Conservation (phyloP, 139 green algal genomes). For the Coccomyxa sp. region DNA sequence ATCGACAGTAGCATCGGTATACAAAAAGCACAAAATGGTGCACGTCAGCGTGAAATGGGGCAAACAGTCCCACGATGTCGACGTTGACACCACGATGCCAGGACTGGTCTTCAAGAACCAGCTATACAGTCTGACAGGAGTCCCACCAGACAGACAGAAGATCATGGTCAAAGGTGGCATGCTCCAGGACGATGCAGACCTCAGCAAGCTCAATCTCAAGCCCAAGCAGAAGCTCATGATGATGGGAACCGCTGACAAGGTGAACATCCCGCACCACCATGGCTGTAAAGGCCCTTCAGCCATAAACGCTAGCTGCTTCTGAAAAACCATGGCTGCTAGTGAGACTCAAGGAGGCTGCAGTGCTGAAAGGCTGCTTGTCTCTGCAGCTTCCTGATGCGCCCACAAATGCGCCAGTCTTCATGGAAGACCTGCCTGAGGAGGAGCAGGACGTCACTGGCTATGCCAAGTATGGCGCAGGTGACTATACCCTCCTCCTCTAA, state of each 20-base stretch:
- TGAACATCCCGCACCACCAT: too few relatives aligned
- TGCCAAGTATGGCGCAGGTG: slow-evolving; percentile 60
- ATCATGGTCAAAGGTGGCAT: slow-evolving; percentile 95
- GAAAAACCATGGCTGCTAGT: too few relatives aligned
- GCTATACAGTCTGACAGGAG: slow-evolving; percentile 89
- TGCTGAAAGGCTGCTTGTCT: too few relatives aligned
- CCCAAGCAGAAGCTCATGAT: slow-evolving; percentile 89
- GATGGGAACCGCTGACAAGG: slow-evolving; percentile 90
- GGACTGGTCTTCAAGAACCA: slow-evolving; percentile 93
- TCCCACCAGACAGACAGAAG: slow-evolving; percentile 93
- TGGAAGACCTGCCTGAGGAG: slow-evolving; percentile 94
- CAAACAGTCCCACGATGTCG: slow-evolving; percentile 86
- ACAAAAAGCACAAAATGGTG: slow-evolving; percentile 9
- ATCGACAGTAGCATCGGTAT: too few relatives aligned
- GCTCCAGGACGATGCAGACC: slow-evolving; percentile 90
- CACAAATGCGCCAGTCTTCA: slow-evolving; percentile 63
- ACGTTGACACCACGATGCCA: slow-evolving; percentile 75
- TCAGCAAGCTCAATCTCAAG: slow-evolving; percentile 76
- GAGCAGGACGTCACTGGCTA: slow-evolving; percentile 52
- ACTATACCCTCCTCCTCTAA: background rate
- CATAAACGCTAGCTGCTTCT: too few relatives aligned
- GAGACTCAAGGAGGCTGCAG: too few relatives aligned
- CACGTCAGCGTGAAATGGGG: slow-evolving; percentile 83
- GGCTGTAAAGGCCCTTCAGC: too few relatives aligned
- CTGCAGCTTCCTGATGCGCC: slow-evolving; percentile 52